These are phyloP conservation scores for Volvox africanus DNA, from an alignment of 139 green algal species.

Conservation along the genomic window DNA sequence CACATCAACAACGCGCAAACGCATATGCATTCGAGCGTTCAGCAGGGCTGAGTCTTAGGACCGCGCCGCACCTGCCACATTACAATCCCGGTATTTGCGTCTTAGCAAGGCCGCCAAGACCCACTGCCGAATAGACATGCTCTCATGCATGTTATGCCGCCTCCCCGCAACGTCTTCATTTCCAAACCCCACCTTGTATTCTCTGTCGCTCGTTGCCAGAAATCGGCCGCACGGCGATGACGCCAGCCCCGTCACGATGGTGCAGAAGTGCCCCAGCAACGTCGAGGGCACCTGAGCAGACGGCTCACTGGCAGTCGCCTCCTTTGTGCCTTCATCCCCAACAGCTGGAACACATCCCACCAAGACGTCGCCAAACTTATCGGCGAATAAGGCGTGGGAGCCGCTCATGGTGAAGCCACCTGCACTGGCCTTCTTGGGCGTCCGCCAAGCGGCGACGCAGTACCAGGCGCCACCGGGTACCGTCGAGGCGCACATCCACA, in stretches of 20 bases:
- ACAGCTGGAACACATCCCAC: constrained; percentile 46
- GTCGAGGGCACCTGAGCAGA: constrained; percentile 46
- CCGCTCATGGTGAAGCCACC: constrained; percentile 66
- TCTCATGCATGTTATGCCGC: no score
- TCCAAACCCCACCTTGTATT: constrained; percentile 81
- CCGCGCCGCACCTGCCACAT: no score
- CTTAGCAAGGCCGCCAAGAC: no score
- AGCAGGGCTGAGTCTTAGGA: no score
- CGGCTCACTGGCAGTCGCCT: not conserved
- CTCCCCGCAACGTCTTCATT: constrained; percentile 51
- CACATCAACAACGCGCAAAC: no score
- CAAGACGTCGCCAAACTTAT: constrained; percentile 91
- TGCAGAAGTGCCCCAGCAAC: constrained; percentile 88
- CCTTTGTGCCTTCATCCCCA: not conserved
- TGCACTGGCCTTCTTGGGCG: constrained; percentile 80
- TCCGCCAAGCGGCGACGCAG: constrained; percentile 14
- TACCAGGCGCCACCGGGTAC: not conserved
- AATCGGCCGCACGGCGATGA: constrained; percentile 63
- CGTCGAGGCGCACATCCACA: constrained; percentile 58
- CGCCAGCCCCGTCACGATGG: constrained; percentile 80
- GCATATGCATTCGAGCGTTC: no score
- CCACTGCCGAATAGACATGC: no score
- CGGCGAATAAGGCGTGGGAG: constrained; percentile 73
- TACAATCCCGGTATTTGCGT: no score
- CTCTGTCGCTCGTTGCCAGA: constrained; percentile 83